Conservation (phyloP, 805 yeast species). For the Sugiyamaella americana region DNA sequence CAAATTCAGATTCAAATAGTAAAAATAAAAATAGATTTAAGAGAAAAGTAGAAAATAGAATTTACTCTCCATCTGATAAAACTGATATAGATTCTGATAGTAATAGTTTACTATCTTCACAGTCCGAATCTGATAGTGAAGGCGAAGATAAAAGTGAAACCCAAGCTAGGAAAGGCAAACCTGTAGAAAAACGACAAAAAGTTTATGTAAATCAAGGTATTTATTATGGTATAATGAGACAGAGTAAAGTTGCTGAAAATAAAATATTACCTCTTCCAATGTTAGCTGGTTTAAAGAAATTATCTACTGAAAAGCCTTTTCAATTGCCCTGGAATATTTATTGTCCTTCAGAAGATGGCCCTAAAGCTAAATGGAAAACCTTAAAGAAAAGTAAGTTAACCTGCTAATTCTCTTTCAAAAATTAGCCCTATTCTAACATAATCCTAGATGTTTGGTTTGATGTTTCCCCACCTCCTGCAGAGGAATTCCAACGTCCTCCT, state of each 20-base stretch:
- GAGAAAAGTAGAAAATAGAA: too few species aligned
- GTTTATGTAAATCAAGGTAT: slow-evolving; percentile 1
- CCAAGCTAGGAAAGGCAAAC: not conserved
- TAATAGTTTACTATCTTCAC: too few species aligned
- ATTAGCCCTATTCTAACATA: slow-evolving; percentile 2
- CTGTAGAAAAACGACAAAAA: not conserved
- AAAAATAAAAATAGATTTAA: too few species aligned
- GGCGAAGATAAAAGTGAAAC: slow-evolving; percentile 1
- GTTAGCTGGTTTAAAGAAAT: slow-evolving; percentile 7
- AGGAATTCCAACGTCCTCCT: slow-evolving; percentile 13
- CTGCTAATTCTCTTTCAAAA: not conserved
- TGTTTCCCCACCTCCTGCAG: slow-evolving; percentile 15
- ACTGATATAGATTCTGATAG: too few species aligned
- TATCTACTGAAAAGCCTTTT: slow-evolving; percentile 23
- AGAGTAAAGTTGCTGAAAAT: not conserved
- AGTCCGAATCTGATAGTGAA: not conserved
- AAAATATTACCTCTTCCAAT: slow-evolving; percentile 15
- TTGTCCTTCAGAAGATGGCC: slow-evolving; percentile 29
- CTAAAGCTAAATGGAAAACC: slow-evolving; percentile 30
- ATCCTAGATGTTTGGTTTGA: slow-evolving; percentile 19
- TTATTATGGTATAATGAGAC: not conserved
- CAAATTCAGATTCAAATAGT: too few species aligned
- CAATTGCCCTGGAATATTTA: slow-evolving; percentile 33
- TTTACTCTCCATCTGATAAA: too few species aligned
- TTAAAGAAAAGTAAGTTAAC: slow-evolving; percentile 24